Percentiles rank a stretch among this genome's conserved stretches.
Evolutionary conservation across 495 filamentous ascomycete genomes (phyloP).

Genomic region (Thozetella sp.): DNA sequence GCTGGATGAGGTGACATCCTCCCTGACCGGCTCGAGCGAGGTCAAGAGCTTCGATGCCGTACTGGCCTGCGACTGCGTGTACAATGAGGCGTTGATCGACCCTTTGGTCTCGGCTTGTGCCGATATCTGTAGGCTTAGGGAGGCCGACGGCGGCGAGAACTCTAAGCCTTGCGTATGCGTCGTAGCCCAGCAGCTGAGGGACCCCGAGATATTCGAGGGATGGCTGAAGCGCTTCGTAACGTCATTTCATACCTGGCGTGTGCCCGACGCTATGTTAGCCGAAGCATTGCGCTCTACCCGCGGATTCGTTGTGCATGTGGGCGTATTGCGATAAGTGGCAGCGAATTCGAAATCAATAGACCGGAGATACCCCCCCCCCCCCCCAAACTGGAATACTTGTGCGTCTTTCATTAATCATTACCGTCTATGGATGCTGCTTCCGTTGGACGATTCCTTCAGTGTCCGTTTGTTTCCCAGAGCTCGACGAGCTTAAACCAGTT

Average conservation of each 20-base stretch:
- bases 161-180: conserved; percentile 52
- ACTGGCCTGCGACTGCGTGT: conserved; percentile 87
- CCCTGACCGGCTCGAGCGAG: conserved; percentile 26
- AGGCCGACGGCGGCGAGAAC: conserved; percentile 13
- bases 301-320: conserved; percentile 70
- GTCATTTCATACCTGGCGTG: conserved; percentile 73
- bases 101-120: conserved; percentile 84
- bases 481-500: conserved; percentile 52
- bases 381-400: background rate
- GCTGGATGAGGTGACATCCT: conserved; percentile 42
- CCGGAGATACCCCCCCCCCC: background rate
- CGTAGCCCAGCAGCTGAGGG: conserved; percentile 83
- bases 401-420: background rate
- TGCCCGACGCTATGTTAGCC: conserved; percentile 60
- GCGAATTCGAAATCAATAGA: background rate
- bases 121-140: conserved; percentile 68
- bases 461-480: background rate
- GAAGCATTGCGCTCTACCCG: conserved; percentile 57
- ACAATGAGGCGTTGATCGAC: conserved; percentile 80
- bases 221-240: conserved; percentile 72
- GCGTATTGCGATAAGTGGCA: conserved; percentile 45
- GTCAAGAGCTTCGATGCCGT: conserved; percentile 59
- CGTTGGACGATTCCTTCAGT: background rate
- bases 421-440: background rate
- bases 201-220: conserved; percentile 78